Evolutionary conservation across 352 stramenopile genomes (phyloP).

Genomic region (Pythium utonaiense): DNA sequence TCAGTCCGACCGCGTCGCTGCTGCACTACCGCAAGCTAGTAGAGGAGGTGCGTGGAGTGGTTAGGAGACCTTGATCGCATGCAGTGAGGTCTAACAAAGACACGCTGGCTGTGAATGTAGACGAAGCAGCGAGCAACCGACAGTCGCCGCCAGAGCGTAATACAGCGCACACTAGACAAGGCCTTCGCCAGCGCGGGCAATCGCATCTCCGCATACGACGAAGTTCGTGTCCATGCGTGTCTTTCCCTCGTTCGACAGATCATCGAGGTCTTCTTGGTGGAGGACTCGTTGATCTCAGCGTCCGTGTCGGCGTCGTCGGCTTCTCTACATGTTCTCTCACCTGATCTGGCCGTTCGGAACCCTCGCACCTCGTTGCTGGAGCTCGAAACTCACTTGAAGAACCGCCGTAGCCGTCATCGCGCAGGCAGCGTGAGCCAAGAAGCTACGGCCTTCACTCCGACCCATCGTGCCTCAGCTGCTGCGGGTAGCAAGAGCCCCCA

Average conservation of each 20-base stretch:
- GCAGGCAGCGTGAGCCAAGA: conserved; percentile 22
- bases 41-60: conserved; percentile 27
- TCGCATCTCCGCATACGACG: conserved; percentile 29
- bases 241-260: conserved; percentile 47
- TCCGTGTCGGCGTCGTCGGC: neutral
- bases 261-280: conserved; percentile 57
- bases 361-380: conserved; percentile 42
- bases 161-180: conserved; percentile 20
- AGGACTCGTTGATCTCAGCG: conserved; percentile 23
- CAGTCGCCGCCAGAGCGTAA: conserved; percentile 15
- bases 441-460: neutral
- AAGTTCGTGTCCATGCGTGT: conserved; percentile 54
- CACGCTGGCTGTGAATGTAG: conserved; percentile 8
- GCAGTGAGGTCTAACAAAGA: neutral
- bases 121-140: conserved; percentile 11
- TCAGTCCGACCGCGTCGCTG: conserved; percentile 45
- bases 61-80: neutral
- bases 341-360: conserved; percentile 39
- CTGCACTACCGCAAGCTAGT: conserved; percentile 48
- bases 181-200: conserved; percentile 3
- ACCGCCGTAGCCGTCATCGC: conserved; percentile 43
- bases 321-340: conserved; percentile 40
- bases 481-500: conserved; percentile 26
- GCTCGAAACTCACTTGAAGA: conserved; percentile 49
- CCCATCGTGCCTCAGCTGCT: conserved; percentile 9